Evolutionary conservation across 2,329 filamentous ascomycete genomes (phyloP).

Genomic region (Hymenotorrendiella dingleyae): DNA sequence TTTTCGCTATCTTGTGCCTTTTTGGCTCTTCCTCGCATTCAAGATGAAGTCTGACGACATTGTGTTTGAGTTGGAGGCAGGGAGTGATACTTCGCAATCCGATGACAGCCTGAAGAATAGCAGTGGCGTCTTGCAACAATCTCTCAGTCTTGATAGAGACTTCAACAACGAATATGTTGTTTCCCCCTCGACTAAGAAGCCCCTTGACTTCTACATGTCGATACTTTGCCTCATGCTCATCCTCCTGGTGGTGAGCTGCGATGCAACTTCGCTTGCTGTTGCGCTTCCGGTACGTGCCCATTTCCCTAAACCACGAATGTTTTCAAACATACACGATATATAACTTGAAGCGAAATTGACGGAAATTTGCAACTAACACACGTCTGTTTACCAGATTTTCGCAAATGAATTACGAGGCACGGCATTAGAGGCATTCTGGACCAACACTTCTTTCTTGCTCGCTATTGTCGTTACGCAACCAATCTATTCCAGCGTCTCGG

Average conservation of each 20-base stretch:
- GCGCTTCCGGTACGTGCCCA: background rate
- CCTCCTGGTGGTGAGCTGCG: background rate
- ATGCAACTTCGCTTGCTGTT: background rate
- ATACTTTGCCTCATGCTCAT: background rate
- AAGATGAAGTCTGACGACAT: no score
- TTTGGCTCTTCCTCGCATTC: no score
- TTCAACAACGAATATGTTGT: no score
- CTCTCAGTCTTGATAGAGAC: no score
- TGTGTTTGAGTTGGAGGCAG: no score
- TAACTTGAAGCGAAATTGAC: no score
- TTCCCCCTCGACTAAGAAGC: background rate
- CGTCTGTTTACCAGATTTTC: background rate
- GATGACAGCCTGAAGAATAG: no score
- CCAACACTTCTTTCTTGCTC: conserved; percentile 62
- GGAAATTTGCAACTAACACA: background rate
- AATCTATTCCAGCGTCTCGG: conserved; percentile 57
- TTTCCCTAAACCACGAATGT: no score
- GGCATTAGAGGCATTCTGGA: conserved; percentile 60
- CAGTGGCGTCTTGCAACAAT: no score
- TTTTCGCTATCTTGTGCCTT: no score
- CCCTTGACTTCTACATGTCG: background rate
- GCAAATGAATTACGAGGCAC: conserved; percentile 37
- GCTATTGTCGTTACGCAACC: conserved; percentile 58
- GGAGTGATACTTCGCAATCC: no score
- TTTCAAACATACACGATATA: background rate